These are phyloP conservation scores for Hypoxylon sp. DNA, from an alignment of 2,329 filamentous ascomycete species.

Conservation along the genomic window DNA sequence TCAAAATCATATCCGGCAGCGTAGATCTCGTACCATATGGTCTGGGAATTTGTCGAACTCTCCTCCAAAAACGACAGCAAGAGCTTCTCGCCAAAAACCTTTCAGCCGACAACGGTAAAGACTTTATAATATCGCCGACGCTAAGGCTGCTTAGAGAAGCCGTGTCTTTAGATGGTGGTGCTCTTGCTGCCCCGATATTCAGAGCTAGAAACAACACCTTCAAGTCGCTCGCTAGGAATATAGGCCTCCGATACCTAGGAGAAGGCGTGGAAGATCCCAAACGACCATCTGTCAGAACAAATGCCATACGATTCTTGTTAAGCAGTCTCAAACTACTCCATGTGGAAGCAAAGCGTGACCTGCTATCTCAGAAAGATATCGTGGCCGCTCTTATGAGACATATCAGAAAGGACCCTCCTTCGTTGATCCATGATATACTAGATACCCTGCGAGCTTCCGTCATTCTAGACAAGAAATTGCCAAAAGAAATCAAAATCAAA, in stretches of 20 bases:
- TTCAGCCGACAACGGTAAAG: slow-evolving; percentile 84
- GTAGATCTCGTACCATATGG: slow-evolving; percentile 83
- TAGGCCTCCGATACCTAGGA: slow-evolving; percentile 76
- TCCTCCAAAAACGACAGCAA: slow-evolving; percentile 85
- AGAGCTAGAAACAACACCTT: slow-evolving; percentile 83
- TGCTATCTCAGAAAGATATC: slow-evolving; percentile 83
- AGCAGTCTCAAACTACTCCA: slow-evolving; percentile 84
- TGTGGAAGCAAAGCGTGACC: slow-evolving; percentile 81
- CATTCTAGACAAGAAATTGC: slow-evolving; percentile 80
- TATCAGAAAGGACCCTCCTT: slow-evolving; percentile 82
- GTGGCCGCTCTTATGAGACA: slow-evolving; percentile 80
- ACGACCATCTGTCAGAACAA: slow-evolving; percentile 84
- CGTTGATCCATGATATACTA: slow-evolving; percentile 81
- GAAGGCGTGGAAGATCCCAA: slow-evolving; percentile 74
- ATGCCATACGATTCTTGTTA: slow-evolving; percentile 85
- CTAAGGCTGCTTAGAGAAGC: slow-evolving; percentile 88
- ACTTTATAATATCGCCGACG: slow-evolving; percentile 89
- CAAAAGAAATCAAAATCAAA: slow-evolving; percentile 80
- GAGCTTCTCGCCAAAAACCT: slow-evolving; percentile 85
- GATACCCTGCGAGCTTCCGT: slow-evolving; percentile 78
- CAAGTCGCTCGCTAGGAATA: slow-evolving; percentile 83
- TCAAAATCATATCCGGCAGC: slow-evolving; percentile 81
- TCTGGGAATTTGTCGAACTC: slow-evolving; percentile 81
- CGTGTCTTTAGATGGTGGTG: slow-evolving; percentile 87
- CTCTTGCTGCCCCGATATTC: slow-evolving; percentile 82